phyloP scores from a whole-genome alignment of 805 yeast species.

The Kodamaea laetipori region DNA sequence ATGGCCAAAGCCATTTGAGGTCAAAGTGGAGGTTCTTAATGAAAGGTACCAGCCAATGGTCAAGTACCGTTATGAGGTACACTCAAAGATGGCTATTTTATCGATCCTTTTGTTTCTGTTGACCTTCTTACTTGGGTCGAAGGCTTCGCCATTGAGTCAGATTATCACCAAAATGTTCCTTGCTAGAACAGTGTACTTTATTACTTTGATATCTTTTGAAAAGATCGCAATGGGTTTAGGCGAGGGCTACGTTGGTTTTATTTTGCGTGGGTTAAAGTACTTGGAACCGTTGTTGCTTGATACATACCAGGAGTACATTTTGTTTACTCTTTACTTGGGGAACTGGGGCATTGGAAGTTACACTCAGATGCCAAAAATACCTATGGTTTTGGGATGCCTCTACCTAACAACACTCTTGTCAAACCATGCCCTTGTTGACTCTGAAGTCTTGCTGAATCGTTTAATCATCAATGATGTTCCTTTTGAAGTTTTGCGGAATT shows the following conservation, averaged over 20 bases:
- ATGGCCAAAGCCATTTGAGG: constrained; percentile 9
- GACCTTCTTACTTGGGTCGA: not conserved
- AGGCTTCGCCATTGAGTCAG: not conserved
- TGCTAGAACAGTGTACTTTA: not conserved
- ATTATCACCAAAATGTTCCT: constrained; percentile 1
- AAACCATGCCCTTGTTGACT: constrained; percentile 9
- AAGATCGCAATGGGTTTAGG: not conserved
- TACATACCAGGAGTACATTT: constrained; percentile 6
- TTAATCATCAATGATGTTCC: constrained; percentile 4
- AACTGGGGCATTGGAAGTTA: not conserved
- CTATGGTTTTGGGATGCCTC: not conserved
- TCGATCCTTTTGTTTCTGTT: not conserved
- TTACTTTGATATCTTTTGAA: not conserved
- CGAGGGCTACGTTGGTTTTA: not conserved
- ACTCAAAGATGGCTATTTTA: constrained; percentile 7
- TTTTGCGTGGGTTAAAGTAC: constrained; percentile 2
- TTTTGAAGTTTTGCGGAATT: constrained; percentile 9
- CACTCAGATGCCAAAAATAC: not conserved
- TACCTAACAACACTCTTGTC: constrained; percentile 8
- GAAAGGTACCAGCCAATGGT: constrained; percentile 11
- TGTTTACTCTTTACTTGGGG: constrained; percentile 9
- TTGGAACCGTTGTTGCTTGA: constrained; percentile 4
- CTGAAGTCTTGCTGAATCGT: not conserved
- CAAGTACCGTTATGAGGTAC: constrained; percentile 1
- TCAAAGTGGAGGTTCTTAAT: constrained; percentile 9